Evolutionary conservation across 257 asterid genomes (phyloP).

Genomic region (Misopates orontium): DNA sequence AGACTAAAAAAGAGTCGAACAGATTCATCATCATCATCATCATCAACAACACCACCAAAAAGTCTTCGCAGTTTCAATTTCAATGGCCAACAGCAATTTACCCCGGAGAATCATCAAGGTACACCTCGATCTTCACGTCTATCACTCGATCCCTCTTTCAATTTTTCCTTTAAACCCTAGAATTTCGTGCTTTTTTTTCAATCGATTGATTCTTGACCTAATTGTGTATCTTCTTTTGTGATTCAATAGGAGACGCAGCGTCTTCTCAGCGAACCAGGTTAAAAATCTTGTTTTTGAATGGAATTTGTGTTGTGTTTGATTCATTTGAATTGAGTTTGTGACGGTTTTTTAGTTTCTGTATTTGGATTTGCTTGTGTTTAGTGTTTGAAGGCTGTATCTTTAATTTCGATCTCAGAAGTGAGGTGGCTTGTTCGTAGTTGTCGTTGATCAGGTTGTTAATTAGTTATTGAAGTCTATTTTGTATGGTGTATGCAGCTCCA

Average conservation of each 20-base stretch:
- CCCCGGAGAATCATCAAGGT: constrained; percentile 68
- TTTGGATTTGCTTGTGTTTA: background rate
- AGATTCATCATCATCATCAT: no score
- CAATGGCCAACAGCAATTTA: constrained; percentile 53
- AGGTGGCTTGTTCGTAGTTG: background rate
- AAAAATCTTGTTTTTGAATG: background rate
- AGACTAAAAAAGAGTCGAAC: no score
- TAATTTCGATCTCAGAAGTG: background rate
- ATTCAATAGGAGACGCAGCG: constrained; percentile 78
- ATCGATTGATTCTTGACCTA: background rate
- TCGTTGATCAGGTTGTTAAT: background rate
- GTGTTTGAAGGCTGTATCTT: background rate
- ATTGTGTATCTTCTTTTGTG: constrained; percentile 12
- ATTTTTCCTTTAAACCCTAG: constrained; percentile 27
- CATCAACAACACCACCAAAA: no score
- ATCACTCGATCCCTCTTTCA: constrained; percentile 39
- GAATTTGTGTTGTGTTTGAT: background rate
- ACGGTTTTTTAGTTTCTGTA: background rate
- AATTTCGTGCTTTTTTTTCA: background rate
- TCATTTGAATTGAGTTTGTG: background rate
- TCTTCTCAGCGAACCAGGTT: constrained; percentile 89
- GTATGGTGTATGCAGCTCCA: constrained; percentile 59
- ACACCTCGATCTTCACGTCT: constrained; percentile 35
- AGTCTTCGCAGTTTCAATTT: constrained; percentile 35
- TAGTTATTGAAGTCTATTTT: background rate